These are phyloP conservation scores for Pseudopithomyces maydicus DNA, from an alignment of 2,329 filamentous ascomycete genomes.

Conservation along the genomic window DNA sequence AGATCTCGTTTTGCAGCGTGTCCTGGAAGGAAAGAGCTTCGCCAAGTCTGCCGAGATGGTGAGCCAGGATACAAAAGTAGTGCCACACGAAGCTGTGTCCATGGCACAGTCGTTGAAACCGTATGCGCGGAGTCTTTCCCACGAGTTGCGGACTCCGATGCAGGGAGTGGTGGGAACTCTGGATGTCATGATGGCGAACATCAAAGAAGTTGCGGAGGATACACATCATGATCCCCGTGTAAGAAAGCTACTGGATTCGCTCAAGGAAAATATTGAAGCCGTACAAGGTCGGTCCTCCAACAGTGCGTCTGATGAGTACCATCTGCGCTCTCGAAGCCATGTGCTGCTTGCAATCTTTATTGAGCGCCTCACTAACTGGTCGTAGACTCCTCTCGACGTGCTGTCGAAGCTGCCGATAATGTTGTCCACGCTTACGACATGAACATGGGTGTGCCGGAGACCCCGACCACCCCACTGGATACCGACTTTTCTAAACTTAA, in stretches of 20 bases:
- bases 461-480: constrained; percentile 54
- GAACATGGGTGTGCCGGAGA: constrained; percentile 75
- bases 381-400: constrained; percentile 70
- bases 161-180: constrained; percentile 78
- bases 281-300: constrained; percentile 63
- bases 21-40: constrained; percentile 60
- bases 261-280: constrained; percentile 72
- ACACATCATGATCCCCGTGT: constrained; percentile 57
- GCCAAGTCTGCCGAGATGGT: constrained; percentile 30
- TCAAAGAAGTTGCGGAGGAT: constrained; percentile 68
- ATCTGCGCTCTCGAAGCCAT: no score
- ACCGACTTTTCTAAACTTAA: constrained; percentile 34
- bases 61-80: constrained; percentile 48
- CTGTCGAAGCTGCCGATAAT: constrained; percentile 75
- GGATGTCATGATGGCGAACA: constrained; percentile 76
- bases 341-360: background rate
- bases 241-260: constrained; percentile 62
- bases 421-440: constrained; percentile 77
- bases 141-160: constrained; percentile 75
- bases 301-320: background rate
- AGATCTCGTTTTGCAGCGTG: constrained; percentile 65
- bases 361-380: background rate
- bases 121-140: constrained; percentile 73
- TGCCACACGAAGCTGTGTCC: constrained; percentile 62
- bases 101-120: constrained; percentile 70